Percentiles rank a stretch among this genome's conserved stretches.
Evolutionary conservation across 129 eudicot genomes (phyloP).

Genomic region (Flaveria robusta): DNA sequence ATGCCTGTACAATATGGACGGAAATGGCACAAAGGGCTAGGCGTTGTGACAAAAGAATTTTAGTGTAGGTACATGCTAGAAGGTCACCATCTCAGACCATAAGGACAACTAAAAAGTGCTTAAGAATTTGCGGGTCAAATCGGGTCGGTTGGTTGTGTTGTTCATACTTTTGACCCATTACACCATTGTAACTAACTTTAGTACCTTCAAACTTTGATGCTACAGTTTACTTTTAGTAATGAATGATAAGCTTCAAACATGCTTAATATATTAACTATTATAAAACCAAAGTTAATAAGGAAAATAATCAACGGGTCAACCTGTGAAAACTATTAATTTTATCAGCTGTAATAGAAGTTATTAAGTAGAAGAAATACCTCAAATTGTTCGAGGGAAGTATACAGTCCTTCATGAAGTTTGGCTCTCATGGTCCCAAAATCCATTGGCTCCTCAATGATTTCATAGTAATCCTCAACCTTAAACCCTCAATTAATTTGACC

Average conservation of each 20-base stretch:
- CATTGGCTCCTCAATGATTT: constrained; percentile 90
- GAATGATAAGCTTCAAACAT: background rate
- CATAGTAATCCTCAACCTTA: constrained; percentile 86
- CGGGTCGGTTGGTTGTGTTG: background rate
- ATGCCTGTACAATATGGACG: background rate
- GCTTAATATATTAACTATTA: background rate
- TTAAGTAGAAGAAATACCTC: constrained; percentile 49
- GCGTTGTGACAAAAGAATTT: background rate
- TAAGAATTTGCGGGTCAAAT: background rate
- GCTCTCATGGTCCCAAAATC: constrained; percentile 98
- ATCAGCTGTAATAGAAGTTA: background rate
- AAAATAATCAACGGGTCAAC: background rate
- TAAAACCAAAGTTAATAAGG: background rate
- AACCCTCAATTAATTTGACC: background rate
- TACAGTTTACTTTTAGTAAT: too few species aligned
- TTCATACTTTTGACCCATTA: background rate
- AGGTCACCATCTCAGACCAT: too few species aligned
- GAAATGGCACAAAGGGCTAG: background rate
- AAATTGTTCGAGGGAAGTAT: constrained; percentile 69
- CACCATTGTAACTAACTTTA: background rate
- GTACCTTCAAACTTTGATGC: background rate
- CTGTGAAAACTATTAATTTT: background rate
- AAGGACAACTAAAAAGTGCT: too few species aligned
- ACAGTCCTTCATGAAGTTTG: constrained; percentile 96
- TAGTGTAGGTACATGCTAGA: too few species aligned